Conservation (phyloP, 2,329 filamentous ascomycete species). For the Paracorniculantispora psalliotae region DNA sequence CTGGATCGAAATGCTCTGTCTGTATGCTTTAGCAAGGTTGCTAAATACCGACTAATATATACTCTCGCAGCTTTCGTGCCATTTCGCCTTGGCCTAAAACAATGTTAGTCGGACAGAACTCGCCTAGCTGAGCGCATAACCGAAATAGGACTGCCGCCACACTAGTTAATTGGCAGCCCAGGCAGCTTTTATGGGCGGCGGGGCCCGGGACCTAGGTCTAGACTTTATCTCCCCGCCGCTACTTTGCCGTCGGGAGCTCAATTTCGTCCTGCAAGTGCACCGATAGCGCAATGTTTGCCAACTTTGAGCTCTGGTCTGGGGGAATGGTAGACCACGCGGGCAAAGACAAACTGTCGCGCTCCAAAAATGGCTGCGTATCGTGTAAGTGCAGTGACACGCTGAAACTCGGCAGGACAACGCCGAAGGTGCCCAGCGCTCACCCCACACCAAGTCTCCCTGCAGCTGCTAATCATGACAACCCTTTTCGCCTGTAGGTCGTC, state of each 20-base stretch:
- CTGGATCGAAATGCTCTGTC: too few species aligned
- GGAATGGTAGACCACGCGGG: not conserved
- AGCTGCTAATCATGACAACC: not conserved
- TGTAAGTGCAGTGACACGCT: not conserved
- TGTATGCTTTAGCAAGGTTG: too few species aligned
- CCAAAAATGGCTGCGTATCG: not conserved
- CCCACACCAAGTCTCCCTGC: not conserved
- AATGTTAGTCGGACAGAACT: too few species aligned
- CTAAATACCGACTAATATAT: too few species aligned
- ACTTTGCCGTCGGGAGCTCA: not conserved
- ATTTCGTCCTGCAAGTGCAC: not conserved
- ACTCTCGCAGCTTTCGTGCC: too few species aligned
- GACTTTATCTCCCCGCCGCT: not conserved
- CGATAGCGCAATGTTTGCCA: not conserved
- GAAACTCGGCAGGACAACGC: not conserved
- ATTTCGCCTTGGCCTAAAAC: too few species aligned
- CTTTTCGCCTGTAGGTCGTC: not conserved
- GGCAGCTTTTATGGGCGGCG: too few species aligned
- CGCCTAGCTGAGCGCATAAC: not conserved
- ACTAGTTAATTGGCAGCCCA: not conserved
- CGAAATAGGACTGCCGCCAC: not conserved
- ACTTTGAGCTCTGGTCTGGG: constrained; percentile 1
- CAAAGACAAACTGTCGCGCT: not conserved
- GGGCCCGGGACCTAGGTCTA: too few species aligned
- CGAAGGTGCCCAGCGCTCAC: not conserved